Percentiles rank a stretch among this genome's conserved stretches.
Conservation (phyloP, 495 filamentous ascomycete genomes). For the Tuber magnatum region DNA sequence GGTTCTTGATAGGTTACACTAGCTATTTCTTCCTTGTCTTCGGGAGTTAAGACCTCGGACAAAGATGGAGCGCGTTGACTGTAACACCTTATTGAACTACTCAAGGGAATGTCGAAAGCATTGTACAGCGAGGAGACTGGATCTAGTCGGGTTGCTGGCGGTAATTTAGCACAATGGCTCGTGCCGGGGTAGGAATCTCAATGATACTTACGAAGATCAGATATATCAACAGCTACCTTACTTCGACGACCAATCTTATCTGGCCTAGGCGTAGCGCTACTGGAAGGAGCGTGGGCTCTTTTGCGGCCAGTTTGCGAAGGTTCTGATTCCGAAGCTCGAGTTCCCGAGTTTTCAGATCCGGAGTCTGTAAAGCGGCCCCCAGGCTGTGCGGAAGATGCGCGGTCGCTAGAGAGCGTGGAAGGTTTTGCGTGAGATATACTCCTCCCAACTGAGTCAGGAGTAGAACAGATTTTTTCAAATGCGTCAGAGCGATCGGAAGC, state of each 20-base stretch:
- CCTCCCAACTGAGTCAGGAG: neutral
- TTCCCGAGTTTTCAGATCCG: neutral
- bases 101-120: neutral
- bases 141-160: neutral
- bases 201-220: neutral
- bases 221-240: neutral
- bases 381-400: neutral
- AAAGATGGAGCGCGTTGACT: constrained; percentile 17
- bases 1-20: constrained; percentile 74
- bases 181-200: neutral
- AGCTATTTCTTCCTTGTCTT: constrained; percentile 40
- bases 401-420: neutral
- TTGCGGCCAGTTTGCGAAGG: neutral
- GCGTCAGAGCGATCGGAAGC: neutral
- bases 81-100: constrained; percentile 4
- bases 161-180: neutral
- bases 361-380: neutral
- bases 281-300: neutral
- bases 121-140: neutral
- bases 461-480: neutral
- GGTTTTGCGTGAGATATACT: neutral
- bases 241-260: neutral
- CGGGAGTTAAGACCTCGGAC: constrained; percentile 18
- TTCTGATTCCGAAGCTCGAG: neutral
- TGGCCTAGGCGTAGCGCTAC: neutral